Percentiles rank a stretch among this genome's conserved stretches.
phyloP scores from a whole-genome alignment of 2,329 filamentous ascomycete species.

The Alternaria sp. region DNA sequence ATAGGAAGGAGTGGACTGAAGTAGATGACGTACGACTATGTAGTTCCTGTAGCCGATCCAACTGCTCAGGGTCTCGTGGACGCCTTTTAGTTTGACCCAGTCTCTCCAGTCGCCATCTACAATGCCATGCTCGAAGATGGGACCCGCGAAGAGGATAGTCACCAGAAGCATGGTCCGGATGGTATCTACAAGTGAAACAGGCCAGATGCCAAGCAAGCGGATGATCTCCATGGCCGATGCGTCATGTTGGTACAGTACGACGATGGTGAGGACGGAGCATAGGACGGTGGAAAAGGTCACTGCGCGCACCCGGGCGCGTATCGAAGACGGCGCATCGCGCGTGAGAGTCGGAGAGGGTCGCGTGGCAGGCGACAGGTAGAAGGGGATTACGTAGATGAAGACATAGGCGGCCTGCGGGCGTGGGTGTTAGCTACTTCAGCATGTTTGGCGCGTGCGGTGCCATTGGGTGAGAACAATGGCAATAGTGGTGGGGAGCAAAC shows the following conservation, averaged over 20 bases:
- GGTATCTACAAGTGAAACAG: slow-evolving; percentile 70
- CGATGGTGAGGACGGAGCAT: slow-evolving; percentile 70
- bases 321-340: slow-evolving; percentile 87
- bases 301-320: slow-evolving; percentile 81
- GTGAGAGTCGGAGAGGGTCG: slow-evolving; percentile 79
- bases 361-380: slow-evolving; percentile 82
- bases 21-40: slow-evolving; percentile 70
- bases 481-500: slow-evolving; percentile 25
- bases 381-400: slow-evolving; percentile 86
- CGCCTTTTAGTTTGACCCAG: slow-evolving; percentile 64
- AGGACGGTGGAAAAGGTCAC: slow-evolving; percentile 77
- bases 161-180: slow-evolving; percentile 72
- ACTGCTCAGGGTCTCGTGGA: slow-evolving; percentile 66
- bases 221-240: slow-evolving; percentile 62
- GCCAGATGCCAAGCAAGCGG: slow-evolving; percentile 82
- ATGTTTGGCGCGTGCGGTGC: slow-evolving; percentile 12
- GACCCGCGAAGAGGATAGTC: slow-evolving; percentile 79
- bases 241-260: slow-evolving; percentile 66
- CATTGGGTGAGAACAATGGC: slow-evolving; percentile 34
- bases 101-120: slow-evolving; percentile 72
- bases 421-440: slow-evolving; percentile 30
- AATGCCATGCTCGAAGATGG: slow-evolving; percentile 79
- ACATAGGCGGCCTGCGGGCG: slow-evolving; percentile 73
- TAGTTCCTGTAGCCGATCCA: slow-evolving; percentile 88
- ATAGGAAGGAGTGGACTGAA: not conserved